Conservation (phyloP, 306 rosid genomes). For the Parietaria judaica region DNA sequence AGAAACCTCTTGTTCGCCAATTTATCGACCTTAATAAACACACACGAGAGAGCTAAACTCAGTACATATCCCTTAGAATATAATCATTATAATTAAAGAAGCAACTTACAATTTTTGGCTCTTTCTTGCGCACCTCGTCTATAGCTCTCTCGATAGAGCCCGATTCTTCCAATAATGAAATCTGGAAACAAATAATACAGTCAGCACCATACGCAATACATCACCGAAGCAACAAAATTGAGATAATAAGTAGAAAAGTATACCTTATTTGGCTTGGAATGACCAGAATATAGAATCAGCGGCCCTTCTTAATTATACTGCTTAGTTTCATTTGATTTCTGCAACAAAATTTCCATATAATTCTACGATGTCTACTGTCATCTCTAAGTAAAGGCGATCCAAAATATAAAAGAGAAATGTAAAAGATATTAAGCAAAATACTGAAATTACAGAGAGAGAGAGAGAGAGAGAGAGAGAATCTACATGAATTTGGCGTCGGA, state of each 20-base stretch:
- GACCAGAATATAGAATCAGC: constrained; percentile 60
- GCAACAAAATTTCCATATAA: constrained; percentile 19
- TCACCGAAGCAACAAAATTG: neutral
- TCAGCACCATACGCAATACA: constrained; percentile 6
- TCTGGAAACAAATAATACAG: constrained; percentile 27
- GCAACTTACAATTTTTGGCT: constrained; percentile 63
- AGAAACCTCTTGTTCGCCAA: constrained; percentile 82
- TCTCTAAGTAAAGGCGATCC: too few relatives aligned
- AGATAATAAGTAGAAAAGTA: neutral
- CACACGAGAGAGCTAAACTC: constrained; percentile 5
- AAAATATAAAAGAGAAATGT: too few relatives aligned
- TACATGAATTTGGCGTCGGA: too few relatives aligned
- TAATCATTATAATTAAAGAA: neutral
- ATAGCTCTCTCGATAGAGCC: constrained; percentile 71
- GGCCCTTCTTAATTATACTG: constrained; percentile 97
- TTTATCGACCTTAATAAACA: constrained; percentile 67
- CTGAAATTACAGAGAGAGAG: too few relatives aligned
- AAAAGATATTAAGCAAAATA: too few relatives aligned
- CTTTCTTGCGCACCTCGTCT: constrained; percentile 75
- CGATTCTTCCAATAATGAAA: constrained; percentile 81
- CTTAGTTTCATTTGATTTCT: constrained; percentile 97
- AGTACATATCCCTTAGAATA: neutral
- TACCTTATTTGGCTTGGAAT: constrained; percentile 56
- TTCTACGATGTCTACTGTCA: too few relatives aligned
- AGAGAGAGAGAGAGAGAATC: too few relatives aligned